Conservation (phyloP, 2,329 filamentous ascomycete species). For the Aspergillus tanneri region DNA sequence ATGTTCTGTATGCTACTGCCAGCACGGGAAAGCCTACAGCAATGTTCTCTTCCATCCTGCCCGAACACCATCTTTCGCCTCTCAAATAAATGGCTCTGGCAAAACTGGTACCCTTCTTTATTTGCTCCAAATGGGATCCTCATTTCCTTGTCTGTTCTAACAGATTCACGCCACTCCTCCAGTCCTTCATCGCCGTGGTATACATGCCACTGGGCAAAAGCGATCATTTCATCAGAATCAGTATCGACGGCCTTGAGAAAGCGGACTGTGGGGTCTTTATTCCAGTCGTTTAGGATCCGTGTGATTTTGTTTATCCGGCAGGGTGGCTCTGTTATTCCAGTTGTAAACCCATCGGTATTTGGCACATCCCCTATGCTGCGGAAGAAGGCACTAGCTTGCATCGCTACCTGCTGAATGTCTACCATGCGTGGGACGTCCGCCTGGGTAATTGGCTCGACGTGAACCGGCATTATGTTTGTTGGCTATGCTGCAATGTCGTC, state of each 20-base stretch:
- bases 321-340: not conserved
- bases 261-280: not conserved
- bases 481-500: not conserved
- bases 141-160: not conserved
- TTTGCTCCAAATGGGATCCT: not conserved
- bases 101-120: not conserved
- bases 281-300: not conserved
- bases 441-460: not conserved
- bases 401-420: not conserved
- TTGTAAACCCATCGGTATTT: not conserved
- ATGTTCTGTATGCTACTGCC: no score
- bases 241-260: not conserved
- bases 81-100: not conserved
- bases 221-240: not conserved
- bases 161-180: not conserved
- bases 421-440: not conserved
- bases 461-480: not conserved
- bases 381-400: not conserved
- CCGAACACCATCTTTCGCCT: not conserved
- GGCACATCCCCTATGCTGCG: conserved; percentile 1
- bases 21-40: not conserved
- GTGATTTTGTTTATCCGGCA: not conserved
- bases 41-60: not conserved
- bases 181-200: not conserved
- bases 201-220: conserved; percentile 2